These are phyloP conservation scores for cucumber (Cucumis sativus) DNA, from an alignment of 306 rosid species.

Conservation along the genomic window DNA sequence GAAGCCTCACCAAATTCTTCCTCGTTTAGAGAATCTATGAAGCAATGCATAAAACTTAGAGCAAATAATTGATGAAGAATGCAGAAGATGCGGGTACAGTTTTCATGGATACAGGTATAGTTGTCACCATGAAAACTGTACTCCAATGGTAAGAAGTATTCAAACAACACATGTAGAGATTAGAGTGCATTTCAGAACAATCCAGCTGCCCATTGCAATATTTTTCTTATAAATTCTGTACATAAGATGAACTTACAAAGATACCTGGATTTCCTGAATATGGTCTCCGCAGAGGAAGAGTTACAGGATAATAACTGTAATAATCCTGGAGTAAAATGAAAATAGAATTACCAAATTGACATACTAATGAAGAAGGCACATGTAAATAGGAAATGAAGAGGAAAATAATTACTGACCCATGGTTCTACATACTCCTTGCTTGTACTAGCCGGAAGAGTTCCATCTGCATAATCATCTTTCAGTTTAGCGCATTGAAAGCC, in stretches of 20 bases:
- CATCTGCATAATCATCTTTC: constrained; percentile 11
- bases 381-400: not conserved
- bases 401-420: constrained; percentile 36
- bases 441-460: constrained; percentile 10
- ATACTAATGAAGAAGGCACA: not conserved
- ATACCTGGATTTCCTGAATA: constrained; percentile 83
- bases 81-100: not conserved
- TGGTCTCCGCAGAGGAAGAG: constrained; percentile 69
- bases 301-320: constrained; percentile 41
- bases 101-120: not conserved
- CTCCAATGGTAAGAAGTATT: not conserved
- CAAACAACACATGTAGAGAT: not conserved
- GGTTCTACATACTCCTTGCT: constrained; percentile 70
- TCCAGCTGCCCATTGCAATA: not conserved
- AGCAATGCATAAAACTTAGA: constrained; percentile 10
- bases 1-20: constrained; percentile 57
- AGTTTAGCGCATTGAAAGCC: constrained; percentile 12
- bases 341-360: constrained; percentile 7
- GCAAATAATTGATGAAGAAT: not conserved
- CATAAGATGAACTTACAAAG: constrained; percentile 5
- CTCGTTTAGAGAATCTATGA: constrained; percentile 49
- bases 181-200: not conserved
- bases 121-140: not conserved
- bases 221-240: not conserved
- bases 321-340: constrained; percentile 51